Evolutionary conservation across 768 basidiomycete species (phyloP).

Genomic region (Neoboletus brunneissimus): DNA sequence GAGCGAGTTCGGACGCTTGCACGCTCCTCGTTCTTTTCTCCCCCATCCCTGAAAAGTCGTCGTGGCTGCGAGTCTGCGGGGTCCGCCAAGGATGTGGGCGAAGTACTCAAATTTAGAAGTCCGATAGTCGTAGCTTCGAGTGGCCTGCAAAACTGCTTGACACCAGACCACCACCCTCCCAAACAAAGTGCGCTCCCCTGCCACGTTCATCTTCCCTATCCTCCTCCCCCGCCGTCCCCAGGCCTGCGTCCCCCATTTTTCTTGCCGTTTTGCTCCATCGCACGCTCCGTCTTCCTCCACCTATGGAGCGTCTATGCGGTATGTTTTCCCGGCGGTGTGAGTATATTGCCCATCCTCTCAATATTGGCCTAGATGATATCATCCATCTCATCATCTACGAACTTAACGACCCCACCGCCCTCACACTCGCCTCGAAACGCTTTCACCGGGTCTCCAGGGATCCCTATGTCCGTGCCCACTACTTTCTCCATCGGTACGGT

Average conservation of each 20-base stretch:
- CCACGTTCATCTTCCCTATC: background rate
- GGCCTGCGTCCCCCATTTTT: constrained; percentile 1
- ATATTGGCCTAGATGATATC: constrained; percentile 49
- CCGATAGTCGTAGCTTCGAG: constrained; percentile 33
- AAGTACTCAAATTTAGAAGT: constrained; percentile 35
- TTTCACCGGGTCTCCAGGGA: constrained; percentile 63
- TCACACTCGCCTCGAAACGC: constrained; percentile 58
- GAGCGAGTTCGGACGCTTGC: background rate
- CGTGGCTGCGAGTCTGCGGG: constrained; percentile 30
- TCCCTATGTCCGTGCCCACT: constrained; percentile 73
- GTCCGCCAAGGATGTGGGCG: constrained; percentile 26
- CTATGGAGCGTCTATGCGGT: constrained; percentile 71
- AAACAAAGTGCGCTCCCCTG: constrained; percentile 28
- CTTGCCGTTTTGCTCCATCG: background rate
- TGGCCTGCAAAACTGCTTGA: constrained; percentile 32
- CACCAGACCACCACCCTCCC: constrained; percentile 34
- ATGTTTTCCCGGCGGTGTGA: constrained; percentile 29
- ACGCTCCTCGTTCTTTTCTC: background rate
- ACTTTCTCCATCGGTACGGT: constrained; percentile 75
- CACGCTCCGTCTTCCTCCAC: constrained; percentile 1
- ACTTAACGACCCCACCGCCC: constrained; percentile 58
- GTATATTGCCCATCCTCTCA: constrained; percentile 10
- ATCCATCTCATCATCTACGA: constrained; percentile 73
- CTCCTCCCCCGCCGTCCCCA: background rate
- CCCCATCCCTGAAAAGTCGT: background rate